Conservation (phyloP, 1,284 basidiomycete species). For the Bjerkandera adusta region DNA sequence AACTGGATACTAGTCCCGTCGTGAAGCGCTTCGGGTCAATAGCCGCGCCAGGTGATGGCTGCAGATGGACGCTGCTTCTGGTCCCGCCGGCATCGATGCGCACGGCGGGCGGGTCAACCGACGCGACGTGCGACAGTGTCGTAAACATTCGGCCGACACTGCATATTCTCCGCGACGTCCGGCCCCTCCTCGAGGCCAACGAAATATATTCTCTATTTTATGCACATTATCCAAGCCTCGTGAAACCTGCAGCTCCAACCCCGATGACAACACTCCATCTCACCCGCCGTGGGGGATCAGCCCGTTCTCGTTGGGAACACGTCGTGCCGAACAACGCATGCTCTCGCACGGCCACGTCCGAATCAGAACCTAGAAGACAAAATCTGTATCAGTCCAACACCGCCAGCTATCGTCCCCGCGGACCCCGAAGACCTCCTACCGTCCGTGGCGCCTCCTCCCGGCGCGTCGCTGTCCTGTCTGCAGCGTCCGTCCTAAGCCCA, state of each 20-base stretch:
- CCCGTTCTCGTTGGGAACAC: background rate
- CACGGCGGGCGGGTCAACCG: background rate
- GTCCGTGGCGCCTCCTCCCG: background rate
- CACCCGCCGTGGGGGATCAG: background rate
- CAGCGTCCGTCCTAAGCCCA: no score
- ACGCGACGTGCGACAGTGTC: background rate
- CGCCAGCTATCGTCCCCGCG: background rate
- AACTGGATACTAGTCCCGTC: background rate
- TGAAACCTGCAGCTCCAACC: background rate
- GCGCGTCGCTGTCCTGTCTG: no score
- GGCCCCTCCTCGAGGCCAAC: background rate
- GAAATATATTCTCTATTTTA: constrained; percentile 1
- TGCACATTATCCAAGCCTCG: background rate
- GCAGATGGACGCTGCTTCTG: constrained; percentile 5
- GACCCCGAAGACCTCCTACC: background rate
- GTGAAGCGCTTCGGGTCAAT: constrained; percentile 8
- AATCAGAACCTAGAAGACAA: background rate
- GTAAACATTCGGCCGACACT: background rate
- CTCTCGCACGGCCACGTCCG: background rate
- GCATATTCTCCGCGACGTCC: background rate
- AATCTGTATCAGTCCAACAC: background rate
- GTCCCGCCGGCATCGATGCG: background rate
- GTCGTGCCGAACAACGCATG: background rate
- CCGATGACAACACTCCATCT: constrained; percentile 8
- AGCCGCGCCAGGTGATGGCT: constrained; percentile 4